Evolutionary conservation across 306 rosid genomes (phyloP), one percentile per base, ranked within the genome.

Genomic region (Prunus kanzakura): DNA sequence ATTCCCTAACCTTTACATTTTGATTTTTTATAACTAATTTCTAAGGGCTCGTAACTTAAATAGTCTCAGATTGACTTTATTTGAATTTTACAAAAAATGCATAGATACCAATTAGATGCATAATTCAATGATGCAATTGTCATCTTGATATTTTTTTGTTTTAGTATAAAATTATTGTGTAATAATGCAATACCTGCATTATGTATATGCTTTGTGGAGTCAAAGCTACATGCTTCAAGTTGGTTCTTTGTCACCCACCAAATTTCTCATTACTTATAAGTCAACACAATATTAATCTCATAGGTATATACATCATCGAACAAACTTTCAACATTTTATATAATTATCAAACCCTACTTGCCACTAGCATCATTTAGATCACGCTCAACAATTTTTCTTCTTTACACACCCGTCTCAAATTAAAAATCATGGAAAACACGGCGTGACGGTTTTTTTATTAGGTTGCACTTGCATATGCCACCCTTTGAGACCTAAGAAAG

Each of bases 401-500:
- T 15, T 23, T 25, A 1, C 77, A 73, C 68, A 46, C 77, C 25
- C 19, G 43, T 72, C 22, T 16, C 18, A 27, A 72, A 73, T 14
- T 25, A 8, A 60, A 73, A 20, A 45, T 19, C 58, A 43, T 25
- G 46, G 8, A 46, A 45, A 18, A 25, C 4, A 25, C 18, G 58
- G 77, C 45, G 45, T 73, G 77, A 60, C n/a, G 46, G 8, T 23
- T 46, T n/a, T 14, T 46, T 27, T 30, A 45, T 72, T 38, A 72
- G 55, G 76, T 72, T 16, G n/a, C 50, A 12, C 38, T 12, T 57
- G n/a, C 50, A 6, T 22, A 6, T 72, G 54, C 67, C 55, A 20
- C 41, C 38, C 1, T 56, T 6, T 38, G 14, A 32, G 51, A 54
- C 64, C 1, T 22, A 10, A 49, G 20, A 69, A 69, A 29, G 75